Conservation (phyloP, 441 rosid species). For the Croton setiger region DNA sequence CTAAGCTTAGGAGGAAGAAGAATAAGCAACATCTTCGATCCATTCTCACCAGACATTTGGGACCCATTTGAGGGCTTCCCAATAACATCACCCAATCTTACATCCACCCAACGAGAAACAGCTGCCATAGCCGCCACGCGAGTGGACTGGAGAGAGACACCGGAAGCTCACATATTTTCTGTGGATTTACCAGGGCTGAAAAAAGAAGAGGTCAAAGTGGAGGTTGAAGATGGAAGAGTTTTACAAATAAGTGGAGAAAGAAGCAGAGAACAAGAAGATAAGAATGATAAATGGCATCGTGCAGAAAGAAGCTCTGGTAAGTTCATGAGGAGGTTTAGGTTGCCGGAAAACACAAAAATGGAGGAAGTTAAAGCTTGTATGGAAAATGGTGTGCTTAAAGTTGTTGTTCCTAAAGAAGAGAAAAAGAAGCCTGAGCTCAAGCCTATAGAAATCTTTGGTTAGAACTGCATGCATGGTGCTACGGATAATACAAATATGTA, state of each 20-base stretch:
- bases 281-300: constrained; percentile 36
- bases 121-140: constrained; percentile 9
- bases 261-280: constrained; percentile 35
- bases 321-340: constrained; percentile 41
- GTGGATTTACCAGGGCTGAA: constrained; percentile 41
- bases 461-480: not conserved
- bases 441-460: constrained; percentile 34
- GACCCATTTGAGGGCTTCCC: constrained; percentile 34
- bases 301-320: constrained; percentile 32
- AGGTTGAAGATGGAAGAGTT: constrained; percentile 35
- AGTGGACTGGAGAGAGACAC: constrained; percentile 40
- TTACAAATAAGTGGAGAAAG: constrained; percentile 40
- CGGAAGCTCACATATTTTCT: constrained; percentile 37
- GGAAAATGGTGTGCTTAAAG: constrained; percentile 40
- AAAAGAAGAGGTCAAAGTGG: constrained; percentile 44
- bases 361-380: constrained; percentile 32
- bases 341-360: constrained; percentile 35
- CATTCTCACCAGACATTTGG: constrained; percentile 33
- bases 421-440: constrained; percentile 33
- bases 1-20: constrained; percentile 9
- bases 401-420: constrained; percentile 31
- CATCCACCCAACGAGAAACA: constrained; percentile 3
- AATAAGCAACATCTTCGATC: constrained; percentile 34
- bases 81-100: not conserved
- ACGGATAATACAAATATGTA: not conserved